phyloP scores from a whole-genome alignment of 257 asterid genomes.

The Galeopsis tetrahit region DNA sequence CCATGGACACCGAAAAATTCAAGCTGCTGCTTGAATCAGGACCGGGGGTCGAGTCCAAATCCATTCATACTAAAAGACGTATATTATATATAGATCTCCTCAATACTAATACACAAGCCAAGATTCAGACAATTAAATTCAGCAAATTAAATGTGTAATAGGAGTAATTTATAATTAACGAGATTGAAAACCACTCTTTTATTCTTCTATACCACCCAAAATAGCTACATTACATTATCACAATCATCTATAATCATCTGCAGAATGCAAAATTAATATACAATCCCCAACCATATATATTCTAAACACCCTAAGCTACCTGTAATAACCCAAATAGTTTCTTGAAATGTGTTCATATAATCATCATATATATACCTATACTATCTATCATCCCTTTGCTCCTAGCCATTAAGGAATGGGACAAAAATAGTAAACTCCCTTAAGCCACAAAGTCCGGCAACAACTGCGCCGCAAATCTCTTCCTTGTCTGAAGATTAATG shows the following conservation, averaged over 20 bases:
- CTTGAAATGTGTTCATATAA: slow-evolving; percentile 51
- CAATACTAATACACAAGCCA: neutral
- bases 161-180: neutral
- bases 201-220: slow-evolving; percentile 66
- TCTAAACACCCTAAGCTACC: slow-evolving; percentile 52
- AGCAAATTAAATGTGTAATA: neutral
- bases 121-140: neutral
- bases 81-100: no score
- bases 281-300: slow-evolving; percentile 71
- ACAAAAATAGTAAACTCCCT: slow-evolving; percentile 42
- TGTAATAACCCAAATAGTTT: slow-evolving; percentile 56
- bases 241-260: slow-evolving; percentile 69
- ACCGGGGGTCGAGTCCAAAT: no score
- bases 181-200: slow-evolving; percentile 39
- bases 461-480: slow-evolving; percentile 80
- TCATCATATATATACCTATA: slow-evolving; percentile 31
- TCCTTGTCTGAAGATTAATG: slow-evolving; percentile 73
- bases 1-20: no score
- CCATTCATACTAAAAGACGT: neutral
- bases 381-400: slow-evolving; percentile 41
- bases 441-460: slow-evolving; percentile 87
- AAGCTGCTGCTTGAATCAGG: no score
- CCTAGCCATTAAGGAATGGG: slow-evolving; percentile 41
- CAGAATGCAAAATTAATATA: slow-evolving; percentile 81
- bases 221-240: slow-evolving; percentile 50